These are phyloP conservation scores for Cudoniella acicularis DNA, from an alignment of 495 filamentous ascomycete species.

Conservation along the genomic window DNA sequence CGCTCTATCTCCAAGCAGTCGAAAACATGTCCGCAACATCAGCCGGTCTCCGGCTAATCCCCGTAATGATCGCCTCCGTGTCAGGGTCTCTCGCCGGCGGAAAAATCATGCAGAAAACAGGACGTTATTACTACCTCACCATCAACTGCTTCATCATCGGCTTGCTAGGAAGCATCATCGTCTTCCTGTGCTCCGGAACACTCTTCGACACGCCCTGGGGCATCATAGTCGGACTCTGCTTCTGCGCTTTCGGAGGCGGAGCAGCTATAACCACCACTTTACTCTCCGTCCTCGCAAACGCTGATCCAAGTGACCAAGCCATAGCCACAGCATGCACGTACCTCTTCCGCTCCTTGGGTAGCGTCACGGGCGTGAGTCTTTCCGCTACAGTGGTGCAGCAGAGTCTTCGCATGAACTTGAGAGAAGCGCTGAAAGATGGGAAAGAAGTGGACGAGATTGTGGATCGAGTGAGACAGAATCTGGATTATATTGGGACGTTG, in stretches of 20 bases:
- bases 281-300: conserved; percentile 61
- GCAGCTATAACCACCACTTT: conserved; percentile 71
- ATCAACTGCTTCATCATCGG: conserved; percentile 50
- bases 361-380: conserved; percentile 67
- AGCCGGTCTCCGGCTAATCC: conserved; percentile 65
- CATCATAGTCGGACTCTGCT: conserved; percentile 52
- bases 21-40: conserved; percentile 60
- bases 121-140: conserved; percentile 76
- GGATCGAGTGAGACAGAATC: conserved; percentile 65
- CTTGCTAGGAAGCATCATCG: conserved; percentile 46
- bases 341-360: conserved; percentile 81
- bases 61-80: conserved; percentile 61
- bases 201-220: conserved; percentile 35
- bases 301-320: conserved; percentile 64
- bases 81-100: conserved; percentile 67
- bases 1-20: conserved; percentile 77
- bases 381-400: conserved; percentile 73
- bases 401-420: conserved; percentile 56
- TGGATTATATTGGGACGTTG: conserved; percentile 67
- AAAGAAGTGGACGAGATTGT: conserved; percentile 67
- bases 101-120: conserved; percentile 68
- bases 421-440: conserved; percentile 44
- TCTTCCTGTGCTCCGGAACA: conserved; percentile 60
- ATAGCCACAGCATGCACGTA: conserved; percentile 82
- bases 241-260: conserved; percentile 25